Conservation (phyloP, 2,329 filamentous ascomycete genomes). For the Stenocarpella maydis region DNA sequence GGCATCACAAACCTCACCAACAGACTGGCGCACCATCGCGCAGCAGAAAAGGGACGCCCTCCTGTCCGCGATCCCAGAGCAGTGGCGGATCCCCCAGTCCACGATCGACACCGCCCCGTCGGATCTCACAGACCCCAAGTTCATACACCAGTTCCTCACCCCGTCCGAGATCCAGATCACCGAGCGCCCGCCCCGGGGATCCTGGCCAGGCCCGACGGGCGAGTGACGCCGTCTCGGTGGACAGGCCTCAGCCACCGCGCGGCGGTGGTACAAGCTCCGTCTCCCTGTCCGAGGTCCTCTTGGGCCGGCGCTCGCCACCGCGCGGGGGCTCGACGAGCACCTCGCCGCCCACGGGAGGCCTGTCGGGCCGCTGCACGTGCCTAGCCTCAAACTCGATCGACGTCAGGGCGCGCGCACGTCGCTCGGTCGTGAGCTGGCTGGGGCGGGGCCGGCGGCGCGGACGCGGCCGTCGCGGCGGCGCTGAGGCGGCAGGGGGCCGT, state of each 20-base stretch:
- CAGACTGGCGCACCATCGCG: not conserved
- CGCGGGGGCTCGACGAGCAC: constrained; percentile 54
- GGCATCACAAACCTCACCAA: not conserved
- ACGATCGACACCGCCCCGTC: not conserved
- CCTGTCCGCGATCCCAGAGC: not conserved
- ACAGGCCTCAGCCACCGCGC: no score
- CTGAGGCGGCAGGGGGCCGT: constrained; percentile 69
- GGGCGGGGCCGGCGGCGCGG: not conserved
- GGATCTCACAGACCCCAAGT: not conserved
- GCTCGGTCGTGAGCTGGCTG: constrained; percentile 33
- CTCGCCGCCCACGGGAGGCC: constrained; percentile 49
- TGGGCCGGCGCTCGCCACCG: constrained; percentile 53
- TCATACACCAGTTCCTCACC: constrained; percentile 4
- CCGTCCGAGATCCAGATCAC: constrained; percentile 5
- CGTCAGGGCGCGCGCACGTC: constrained; percentile 51
- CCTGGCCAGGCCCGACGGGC: constrained; percentile 36
- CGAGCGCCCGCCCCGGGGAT: not conserved
- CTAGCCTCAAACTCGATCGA: constrained; percentile 68
- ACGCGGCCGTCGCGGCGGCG: constrained; percentile 56
- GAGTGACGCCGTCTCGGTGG: no score
- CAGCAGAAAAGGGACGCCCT: not conserved
- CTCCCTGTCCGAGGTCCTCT: constrained; percentile 59
- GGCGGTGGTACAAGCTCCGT: no score
- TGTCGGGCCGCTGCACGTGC: constrained; percentile 68
- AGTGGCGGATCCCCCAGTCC: not conserved